Conservation (phyloP, 257 asterid genomes). For the Ajuga chamaepitys region DNA sequence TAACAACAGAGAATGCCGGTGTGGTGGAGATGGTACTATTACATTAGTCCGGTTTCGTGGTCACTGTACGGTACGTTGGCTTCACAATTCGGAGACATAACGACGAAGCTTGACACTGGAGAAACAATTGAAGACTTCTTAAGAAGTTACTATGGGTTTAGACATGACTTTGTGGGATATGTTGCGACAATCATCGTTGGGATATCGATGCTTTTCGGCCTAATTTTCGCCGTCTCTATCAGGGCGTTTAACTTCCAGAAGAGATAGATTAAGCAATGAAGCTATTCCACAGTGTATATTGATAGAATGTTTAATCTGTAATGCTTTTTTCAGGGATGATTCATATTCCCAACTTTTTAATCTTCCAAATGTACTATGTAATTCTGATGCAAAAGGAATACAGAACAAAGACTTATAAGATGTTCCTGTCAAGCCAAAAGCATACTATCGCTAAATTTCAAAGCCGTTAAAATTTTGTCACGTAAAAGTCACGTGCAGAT, state of each 20-base stretch:
- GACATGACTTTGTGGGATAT: conserved; percentile 52
- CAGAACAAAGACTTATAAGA: too few relatives aligned
- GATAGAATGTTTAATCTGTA: too few relatives aligned
- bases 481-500: too few relatives aligned
- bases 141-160: conserved; percentile 39
- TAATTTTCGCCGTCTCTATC: conserved; percentile 59
- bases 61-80: conserved; percentile 58
- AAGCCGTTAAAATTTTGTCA: too few relatives aligned
- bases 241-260: conserved; percentile 64
- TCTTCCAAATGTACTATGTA: not conserved
- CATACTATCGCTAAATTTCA: too few relatives aligned
- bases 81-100: conserved; percentile 57
- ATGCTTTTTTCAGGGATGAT: too few relatives aligned
- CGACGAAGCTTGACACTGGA: conserved; percentile 27
- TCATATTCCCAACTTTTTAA: not conserved
- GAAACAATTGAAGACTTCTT: conserved; percentile 49
- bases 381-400: too few relatives aligned
- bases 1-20: conserved; percentile 61
- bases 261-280: conserved; percentile 23
- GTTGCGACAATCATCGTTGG: conserved; percentile 46
- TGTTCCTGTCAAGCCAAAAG: too few relatives aligned
- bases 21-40: conserved; percentile 88
- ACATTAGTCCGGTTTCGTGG: conserved; percentile 52
- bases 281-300: conserved; percentile 1
- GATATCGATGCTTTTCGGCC: conserved; percentile 40